Conservation (phyloP, 192 early-diverging fungal genomes). For the Cetraspora pellucida region DNA sequence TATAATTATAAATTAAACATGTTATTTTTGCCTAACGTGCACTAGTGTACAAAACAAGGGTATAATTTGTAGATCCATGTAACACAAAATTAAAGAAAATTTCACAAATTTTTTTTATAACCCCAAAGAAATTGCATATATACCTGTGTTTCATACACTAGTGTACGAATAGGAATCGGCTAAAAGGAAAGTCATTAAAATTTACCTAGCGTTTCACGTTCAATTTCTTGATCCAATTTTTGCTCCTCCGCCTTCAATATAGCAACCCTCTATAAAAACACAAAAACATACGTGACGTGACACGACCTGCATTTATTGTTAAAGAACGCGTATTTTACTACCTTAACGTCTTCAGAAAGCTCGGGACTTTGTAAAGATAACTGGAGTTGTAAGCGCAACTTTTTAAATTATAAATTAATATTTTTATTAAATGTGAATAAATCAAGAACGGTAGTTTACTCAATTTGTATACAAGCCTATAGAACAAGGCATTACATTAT, state of each 20-base stretch:
- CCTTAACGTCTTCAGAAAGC: neutral
- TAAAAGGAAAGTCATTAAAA: neutral
- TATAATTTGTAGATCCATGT: too few relatives aligned
- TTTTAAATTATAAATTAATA: too few relatives aligned
- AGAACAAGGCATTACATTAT: neutral
- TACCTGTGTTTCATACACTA: too few relatives aligned
- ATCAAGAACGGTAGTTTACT: neutral
- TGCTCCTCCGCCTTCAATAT: slow-evolving; percentile 17
- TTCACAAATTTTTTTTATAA: too few relatives aligned
- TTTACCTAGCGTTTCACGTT: neutral
- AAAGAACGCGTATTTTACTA: neutral
- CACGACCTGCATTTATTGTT: neutral
- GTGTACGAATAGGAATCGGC: too few relatives aligned
- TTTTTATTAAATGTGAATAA: neutral
- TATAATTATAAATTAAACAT: too few relatives aligned
- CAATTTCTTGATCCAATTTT: slow-evolving; percentile 16
- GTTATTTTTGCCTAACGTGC: too few relatives aligned
- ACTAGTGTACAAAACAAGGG: too few relatives aligned
- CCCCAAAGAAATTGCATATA: too few relatives aligned
- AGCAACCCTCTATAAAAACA: neutral
- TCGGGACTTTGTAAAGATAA: too few relatives aligned
- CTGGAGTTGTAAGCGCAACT: too few relatives aligned
- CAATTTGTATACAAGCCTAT: neutral
- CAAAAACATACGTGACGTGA: neutral
- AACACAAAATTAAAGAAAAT: too few relatives aligned